Evolutionary conservation across 2,329 filamentous ascomycete genomes (phyloP), one percentile per base, ranked within the genome.

Genomic region (Epichloe festucae): DNA sequence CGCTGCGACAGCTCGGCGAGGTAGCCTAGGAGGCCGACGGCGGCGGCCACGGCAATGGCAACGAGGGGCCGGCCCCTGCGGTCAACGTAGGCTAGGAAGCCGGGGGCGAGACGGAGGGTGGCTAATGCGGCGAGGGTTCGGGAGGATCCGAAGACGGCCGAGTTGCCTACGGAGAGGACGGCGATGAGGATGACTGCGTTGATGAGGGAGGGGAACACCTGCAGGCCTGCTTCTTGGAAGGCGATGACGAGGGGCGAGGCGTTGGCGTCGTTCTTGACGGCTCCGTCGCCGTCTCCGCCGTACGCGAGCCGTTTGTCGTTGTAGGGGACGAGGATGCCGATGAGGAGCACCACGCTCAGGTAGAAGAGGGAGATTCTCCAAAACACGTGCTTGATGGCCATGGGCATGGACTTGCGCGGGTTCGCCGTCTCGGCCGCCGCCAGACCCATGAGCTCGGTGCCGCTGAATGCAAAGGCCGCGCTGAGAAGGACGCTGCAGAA

Each of bases 131-230:
- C 86, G 11, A 95, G 78, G 1, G 88, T 94, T 60, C 89, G 81
- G 3, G 86, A 90, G n/a, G 86, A 89, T 40, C 87, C 89, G 62
- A 91, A 95, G 53, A 94, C 82, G 54, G 87, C 81, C 3, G 86
- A 89, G 66, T 94, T 94, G 53, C 87, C 87, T 50, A 94, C 89
- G 7, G 46, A 50, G 31, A 55, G 19, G 21, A 54, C 54, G 34
- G 52, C 48, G 19, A 52, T 21, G 1, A 86, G 90, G 36, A 94
- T 72, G 19, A 93, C 87, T 12, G 87, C 84, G 45, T 55, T 55
- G 19, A 54, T 50, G 15, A 54, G 38, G 23, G 46, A 50, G 1
- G 54, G 54, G 8, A 55, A 49, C 5, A 52, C 48, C 23, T 51
- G 50, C 17, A 50, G 27, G 17, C 54, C 54, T 19, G 52, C 54